Evolutionary conservation across 2,329 filamentous ascomycete genomes (phyloP).

Genomic region (Amauroascus verrucosus): DNA sequence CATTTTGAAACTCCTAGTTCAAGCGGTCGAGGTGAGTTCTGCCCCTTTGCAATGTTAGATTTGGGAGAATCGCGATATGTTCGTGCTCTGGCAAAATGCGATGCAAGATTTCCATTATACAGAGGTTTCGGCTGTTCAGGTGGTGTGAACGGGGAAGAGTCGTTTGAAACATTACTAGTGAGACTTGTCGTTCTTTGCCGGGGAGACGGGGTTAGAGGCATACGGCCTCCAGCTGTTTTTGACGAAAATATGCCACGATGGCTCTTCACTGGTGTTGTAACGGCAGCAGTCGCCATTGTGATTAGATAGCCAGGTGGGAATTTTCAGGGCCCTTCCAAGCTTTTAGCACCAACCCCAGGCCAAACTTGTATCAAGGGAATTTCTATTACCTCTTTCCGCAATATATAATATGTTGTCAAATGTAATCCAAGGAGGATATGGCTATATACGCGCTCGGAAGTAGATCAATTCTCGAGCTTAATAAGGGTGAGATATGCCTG

Average conservation of each 20-base stretch:
- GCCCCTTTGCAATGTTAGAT: conserved; percentile 59
- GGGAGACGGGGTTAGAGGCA: conserved; percentile 89
- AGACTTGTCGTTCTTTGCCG: conserved; percentile 47
- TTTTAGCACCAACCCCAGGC: neutral
- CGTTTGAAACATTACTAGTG: conserved; percentile 39
- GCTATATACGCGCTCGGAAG: neutral
- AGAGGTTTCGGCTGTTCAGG: conserved; percentile 59
- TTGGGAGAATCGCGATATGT: conserved; percentile 78
- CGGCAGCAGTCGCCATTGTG: conserved; percentile 67
- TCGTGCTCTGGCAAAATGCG: conserved; percentile 62
- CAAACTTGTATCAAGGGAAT: neutral
- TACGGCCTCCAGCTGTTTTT: conserved; percentile 85
- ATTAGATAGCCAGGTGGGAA: neutral
- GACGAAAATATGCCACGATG: conserved; percentile 85
- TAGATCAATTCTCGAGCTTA: neutral
- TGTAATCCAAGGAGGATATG: neutral
- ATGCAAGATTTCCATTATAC: conserved; percentile 67
- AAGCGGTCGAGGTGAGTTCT: conserved; percentile 70
- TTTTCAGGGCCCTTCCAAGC: neutral
- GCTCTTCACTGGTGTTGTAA: conserved; percentile 90
- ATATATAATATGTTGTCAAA: neutral
- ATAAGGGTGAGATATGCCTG: neutral
- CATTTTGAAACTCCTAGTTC: conserved; percentile 92
- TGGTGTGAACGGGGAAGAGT: conserved; percentile 69
- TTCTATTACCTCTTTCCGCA: neutral